These are phyloP conservation scores for Leucaena leucocephala DNA, from an alignment of 306 rosid genomes.

Conservation along the genomic window DNA sequence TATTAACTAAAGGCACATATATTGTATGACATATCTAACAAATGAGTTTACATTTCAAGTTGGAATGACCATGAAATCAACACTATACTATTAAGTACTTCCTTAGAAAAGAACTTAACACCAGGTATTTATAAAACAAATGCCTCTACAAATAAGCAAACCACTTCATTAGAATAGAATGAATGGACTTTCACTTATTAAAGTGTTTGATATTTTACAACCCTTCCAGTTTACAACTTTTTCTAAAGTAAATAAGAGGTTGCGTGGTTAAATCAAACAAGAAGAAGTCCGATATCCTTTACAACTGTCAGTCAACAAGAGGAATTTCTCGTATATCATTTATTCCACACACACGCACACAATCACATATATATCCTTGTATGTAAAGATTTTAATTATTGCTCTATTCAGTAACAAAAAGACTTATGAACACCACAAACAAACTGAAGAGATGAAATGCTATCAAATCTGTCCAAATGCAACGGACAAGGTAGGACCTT, in stretches of 20 bases:
- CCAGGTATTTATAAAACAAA: neutral
- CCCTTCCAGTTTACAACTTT: neutral
- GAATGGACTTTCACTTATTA: neutral
- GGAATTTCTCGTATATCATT: neutral
- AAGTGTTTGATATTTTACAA: neutral
- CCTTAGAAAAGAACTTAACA: neutral
- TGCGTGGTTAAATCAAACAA: neutral
- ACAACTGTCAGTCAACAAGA: neutral
- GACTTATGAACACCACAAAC: neutral
- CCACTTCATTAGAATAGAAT: neutral
- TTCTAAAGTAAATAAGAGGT: neutral
- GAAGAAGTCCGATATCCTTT: neutral
- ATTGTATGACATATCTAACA: constrained; percentile 9
- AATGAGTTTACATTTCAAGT: neutral
- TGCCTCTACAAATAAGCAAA: neutral
- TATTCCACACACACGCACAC: neutral
- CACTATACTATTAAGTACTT: neutral
- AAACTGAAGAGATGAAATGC: neutral
- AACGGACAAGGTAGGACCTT: neutral
- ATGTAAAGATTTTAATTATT: neutral
- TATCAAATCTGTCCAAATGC: constrained; percentile 12
- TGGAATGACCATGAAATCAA: neutral
- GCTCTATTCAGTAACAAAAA: neutral
- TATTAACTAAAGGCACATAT: constrained; percentile 8
- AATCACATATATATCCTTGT: neutral